Evolutionary conservation across 345 rosid species (phyloP), one percentile per base, ranked within the genome.

Genomic region (Ceriops zippeliana): DNA sequence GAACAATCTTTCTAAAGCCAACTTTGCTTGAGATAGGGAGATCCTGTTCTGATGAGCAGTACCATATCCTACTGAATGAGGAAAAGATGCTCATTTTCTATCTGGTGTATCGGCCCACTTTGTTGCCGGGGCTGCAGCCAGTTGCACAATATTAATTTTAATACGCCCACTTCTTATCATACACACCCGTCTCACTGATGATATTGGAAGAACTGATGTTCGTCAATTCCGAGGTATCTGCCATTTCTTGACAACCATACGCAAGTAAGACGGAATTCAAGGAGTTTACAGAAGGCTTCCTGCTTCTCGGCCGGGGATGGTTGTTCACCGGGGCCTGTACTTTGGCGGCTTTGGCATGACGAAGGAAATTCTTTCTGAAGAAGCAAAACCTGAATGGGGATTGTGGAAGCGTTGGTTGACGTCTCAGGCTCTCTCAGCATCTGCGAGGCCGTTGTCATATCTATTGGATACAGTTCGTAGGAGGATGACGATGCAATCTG

Each of bases 401-500:
- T 70, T 89, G 77, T 91, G 93, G 96, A 89, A 88, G 73, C 86
- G 96, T 8, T 91, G 96, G 96, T 70, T 70, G 61, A 85, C 86
- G 70, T 96, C 97, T 47, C 97, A 88, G 81, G 91, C 82, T 13
- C 96, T 91, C 49, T 88, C 97, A 11, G 86, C 96, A 4, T 85
- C 96, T 34, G 93, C 96, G 31, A 96, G 96, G n/a, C 65, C 89
- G 73, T 61, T 86, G 66, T 91, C 93, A 4, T 95, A 95, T 68
- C 97, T 96, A 21, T 63, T 91, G 68, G 97, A 89, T 72, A 91
- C 97, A 26, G 97, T 91, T 51, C 77, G 99, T 63, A 83, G 96
- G 64, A 78, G 96, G 77, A 90, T 95, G 83, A 95, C 90, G 99
- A 95, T 91, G 97, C 96, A 95, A 61, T 89, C 97, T 3, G 96